These are phyloP conservation scores for Sugiyamaella mastotermitis DNA, from an alignment of 805 yeast genomes.

Conservation along the genomic window DNA sequence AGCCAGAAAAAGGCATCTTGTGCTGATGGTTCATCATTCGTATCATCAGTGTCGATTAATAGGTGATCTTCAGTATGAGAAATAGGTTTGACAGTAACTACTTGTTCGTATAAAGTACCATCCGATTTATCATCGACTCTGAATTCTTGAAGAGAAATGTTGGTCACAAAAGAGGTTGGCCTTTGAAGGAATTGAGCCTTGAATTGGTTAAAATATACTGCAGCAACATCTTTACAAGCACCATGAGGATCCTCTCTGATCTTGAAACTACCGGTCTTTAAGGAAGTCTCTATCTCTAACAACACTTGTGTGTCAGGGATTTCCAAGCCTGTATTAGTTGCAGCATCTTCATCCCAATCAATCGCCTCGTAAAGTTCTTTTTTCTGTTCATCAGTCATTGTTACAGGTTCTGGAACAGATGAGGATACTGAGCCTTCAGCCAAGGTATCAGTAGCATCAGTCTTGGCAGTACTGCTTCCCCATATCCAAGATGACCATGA, in stretches of 20 bases:
- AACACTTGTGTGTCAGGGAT: conserved; percentile 68
- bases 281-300: conserved; percentile 59
- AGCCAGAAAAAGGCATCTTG: conserved; percentile 68
- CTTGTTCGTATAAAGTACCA: conserved; percentile 73
- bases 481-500: conserved; percentile 28
- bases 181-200: conserved; percentile 66
- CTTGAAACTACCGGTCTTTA: conserved; percentile 72
- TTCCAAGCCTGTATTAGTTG: conserved; percentile 36
- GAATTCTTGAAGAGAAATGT: conserved; percentile 73
- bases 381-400: conserved; percentile 78
- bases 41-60: neutral
- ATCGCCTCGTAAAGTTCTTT: conserved; percentile 89
- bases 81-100: conserved; percentile 68
- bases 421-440: neutral
- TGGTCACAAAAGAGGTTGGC: conserved; percentile 67
- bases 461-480: conserved; percentile 17
- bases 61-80: conserved; percentile 36
- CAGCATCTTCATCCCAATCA: conserved; percentile 72
- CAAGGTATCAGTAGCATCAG: conserved; percentile 1
- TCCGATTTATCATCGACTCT: conserved; percentile 83
- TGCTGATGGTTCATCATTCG: neutral
- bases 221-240: conserved; percentile 50
- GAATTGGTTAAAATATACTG: conserved; percentile 78
- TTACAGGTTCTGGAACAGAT: conserved; percentile 35
- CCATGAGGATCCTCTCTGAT: conserved; percentile 41